Conservation (phyloP, 2,329 filamentous ascomycete species). For the Cladosporium sp. region DNA sequence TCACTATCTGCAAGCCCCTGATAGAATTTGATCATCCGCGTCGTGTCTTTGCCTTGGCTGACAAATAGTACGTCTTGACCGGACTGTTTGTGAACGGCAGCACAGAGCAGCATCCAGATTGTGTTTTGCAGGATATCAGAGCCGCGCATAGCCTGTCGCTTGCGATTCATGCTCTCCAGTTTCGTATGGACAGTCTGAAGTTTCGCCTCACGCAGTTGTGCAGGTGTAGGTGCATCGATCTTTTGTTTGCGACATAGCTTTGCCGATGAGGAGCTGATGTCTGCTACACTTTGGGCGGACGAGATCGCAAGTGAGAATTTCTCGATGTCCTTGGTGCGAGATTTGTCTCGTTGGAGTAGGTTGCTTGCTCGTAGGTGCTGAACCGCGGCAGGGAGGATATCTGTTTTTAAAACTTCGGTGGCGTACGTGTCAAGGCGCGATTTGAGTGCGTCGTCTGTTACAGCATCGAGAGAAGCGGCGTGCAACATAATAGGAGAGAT, state of each 20-base stretch:
- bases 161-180: constrained; percentile 27
- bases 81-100: neutral
- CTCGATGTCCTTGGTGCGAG: constrained; percentile 28
- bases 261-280: constrained; percentile 26
- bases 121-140: constrained; percentile 38
- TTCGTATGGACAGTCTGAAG: constrained; percentile 25
- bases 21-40: constrained; percentile 35
- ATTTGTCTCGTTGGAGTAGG: constrained; percentile 22
- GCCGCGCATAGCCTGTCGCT: constrained; percentile 25
- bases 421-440: constrained; percentile 32
- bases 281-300: constrained; percentile 27
- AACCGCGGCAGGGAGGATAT: constrained; percentile 26
- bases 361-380: constrained; percentile 1
- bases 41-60: constrained; percentile 39
- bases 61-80: constrained; percentile 33
- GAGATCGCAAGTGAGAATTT: constrained; percentile 30
- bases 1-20: constrained; percentile 21
- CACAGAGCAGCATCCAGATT: constrained; percentile 31
- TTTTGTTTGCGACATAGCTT: constrained; percentile 33
- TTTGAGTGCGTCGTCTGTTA: constrained; percentile 30
- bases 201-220: constrained; percentile 25
- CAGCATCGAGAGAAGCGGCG: constrained; percentile 26
- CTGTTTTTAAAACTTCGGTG: constrained; percentile 28
- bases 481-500: constrained; percentile 32
- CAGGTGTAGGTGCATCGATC: constrained; percentile 24